Conservation (phyloP, 306 rosid genomes). For the Oemleria cerasiformis region DNA sequence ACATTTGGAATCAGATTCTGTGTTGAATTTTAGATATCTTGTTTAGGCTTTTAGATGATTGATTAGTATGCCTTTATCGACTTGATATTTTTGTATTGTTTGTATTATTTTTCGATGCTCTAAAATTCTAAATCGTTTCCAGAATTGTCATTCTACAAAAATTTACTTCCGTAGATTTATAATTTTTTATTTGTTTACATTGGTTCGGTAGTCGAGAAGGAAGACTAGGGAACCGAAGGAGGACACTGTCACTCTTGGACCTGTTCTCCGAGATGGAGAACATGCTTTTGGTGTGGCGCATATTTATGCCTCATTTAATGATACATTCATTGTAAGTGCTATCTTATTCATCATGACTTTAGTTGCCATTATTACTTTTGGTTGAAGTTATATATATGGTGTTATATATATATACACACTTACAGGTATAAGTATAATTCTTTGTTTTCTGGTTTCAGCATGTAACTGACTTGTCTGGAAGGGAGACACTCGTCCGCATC, state of each 20-base stretch:
- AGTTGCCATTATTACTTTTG: too few relatives aligned
- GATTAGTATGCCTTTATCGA: neutral
- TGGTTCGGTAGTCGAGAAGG: conserved; percentile 34
- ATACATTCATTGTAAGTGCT: conserved; percentile 43
- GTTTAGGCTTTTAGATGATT: neutral
- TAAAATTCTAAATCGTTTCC: neutral
- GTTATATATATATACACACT: too few relatives aligned
- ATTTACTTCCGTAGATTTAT: neutral
- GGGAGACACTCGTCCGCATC: conserved; percentile 86
- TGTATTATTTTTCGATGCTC: neutral
- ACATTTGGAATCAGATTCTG: neutral
- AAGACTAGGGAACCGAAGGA: conserved; percentile 55
- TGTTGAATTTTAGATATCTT: too few relatives aligned
- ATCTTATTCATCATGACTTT: neutral
- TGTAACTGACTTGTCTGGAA: conserved; percentile 86
- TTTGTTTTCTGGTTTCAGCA: conserved; percentile 43
- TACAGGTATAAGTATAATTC: neutral
- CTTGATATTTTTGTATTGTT: neutral
- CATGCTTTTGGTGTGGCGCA: conserved; percentile 49
- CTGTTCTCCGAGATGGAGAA: conserved; percentile 47
- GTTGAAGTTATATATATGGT: neutral
- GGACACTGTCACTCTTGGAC: conserved; percentile 50
- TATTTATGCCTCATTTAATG: conserved; percentile 52
- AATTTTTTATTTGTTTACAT: neutral
- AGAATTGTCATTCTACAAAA: neutral